These are phyloP conservation scores for Tephrocybe sp. DNA, from an alignment of 768 basidiomycete genomes.

Conservation along the genomic window DNA sequence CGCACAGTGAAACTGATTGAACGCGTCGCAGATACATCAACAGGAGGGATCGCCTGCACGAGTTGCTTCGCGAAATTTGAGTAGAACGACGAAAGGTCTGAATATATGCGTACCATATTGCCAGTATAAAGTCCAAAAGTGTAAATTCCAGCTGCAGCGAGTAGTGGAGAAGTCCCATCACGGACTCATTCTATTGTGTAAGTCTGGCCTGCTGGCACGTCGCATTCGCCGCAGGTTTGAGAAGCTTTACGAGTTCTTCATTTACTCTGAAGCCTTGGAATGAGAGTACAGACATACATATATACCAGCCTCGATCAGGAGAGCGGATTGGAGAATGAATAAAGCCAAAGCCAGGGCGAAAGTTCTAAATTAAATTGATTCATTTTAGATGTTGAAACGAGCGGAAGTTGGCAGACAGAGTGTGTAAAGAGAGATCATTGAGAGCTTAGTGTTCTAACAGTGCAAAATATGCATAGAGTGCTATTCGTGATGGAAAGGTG, in stretches of 20 bases:
- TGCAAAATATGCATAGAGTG: too few species aligned
- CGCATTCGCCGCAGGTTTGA: constrained; percentile 40
- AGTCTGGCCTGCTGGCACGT: too few species aligned
- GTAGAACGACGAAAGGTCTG: neutral
- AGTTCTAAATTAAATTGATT: constrained; percentile 15
- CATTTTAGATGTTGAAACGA: too few species aligned
- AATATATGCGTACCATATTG: constrained; percentile 39
- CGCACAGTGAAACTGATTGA: constrained; percentile 63
- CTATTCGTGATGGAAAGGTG: too few species aligned
- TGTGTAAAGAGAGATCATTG: too few species aligned
- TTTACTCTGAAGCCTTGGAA: neutral
- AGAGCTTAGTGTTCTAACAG: too few species aligned
- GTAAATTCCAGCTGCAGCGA: constrained; percentile 50
- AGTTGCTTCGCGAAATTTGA: constrained; percentile 40
- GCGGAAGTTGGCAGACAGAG: too few species aligned
- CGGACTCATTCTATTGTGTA: constrained; percentile 65
- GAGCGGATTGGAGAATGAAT: constrained; percentile 23
- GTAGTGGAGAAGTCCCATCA: constrained; percentile 52
- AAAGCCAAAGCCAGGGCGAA: constrained; percentile 21
- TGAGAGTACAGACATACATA: constrained; percentile 33
- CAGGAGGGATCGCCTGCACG: constrained; percentile 54
- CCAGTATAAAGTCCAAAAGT: constrained; percentile 61
- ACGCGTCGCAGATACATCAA: constrained; percentile 47
- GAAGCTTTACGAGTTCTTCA: constrained; percentile 39
- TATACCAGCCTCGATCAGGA: constrained; percentile 35